Evolutionary conservation across 2,329 filamentous ascomycete genomes (phyloP).

Genomic region (Sporothrix mexicana): DNA sequence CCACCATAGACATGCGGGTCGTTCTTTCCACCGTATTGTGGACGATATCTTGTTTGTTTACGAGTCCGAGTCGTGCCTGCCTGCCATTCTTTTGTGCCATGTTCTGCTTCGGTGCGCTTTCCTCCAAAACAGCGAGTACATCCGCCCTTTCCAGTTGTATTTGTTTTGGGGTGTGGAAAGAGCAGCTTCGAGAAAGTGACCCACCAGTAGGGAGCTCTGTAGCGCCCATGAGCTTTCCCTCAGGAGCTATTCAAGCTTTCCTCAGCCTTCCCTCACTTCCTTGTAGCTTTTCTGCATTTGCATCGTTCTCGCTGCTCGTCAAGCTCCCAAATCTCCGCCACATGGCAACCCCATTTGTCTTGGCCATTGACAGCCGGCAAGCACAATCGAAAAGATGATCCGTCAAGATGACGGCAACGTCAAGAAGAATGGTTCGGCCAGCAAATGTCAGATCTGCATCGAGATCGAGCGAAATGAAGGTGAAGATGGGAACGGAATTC

Average conservation of each 20-base stretch:
- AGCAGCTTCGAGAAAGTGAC: not conserved
- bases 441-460: not conserved
- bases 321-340: not conserved
- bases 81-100: not conserved
- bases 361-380: too few species aligned
- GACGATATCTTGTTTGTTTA: too few species aligned
- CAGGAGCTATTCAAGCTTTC: not conserved
- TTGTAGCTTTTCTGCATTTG: not conserved
- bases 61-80: too few species aligned
- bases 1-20: not conserved
- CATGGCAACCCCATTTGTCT: not conserved
- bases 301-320: not conserved
- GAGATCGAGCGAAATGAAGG: not conserved
- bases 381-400: too few species aligned
- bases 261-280: conserved; percentile 10
- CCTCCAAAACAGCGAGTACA: not conserved
- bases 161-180: too few species aligned
- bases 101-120: not conserved
- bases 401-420: too few species aligned
- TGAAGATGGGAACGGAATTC: too few species aligned
- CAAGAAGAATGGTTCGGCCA: not conserved
- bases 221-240: not conserved
- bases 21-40: not conserved
- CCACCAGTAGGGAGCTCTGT: not conserved
- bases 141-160: too few species aligned